Conservation (phyloP, 352 stramenopile species). For the Globisporangium barbulae region DNA sequence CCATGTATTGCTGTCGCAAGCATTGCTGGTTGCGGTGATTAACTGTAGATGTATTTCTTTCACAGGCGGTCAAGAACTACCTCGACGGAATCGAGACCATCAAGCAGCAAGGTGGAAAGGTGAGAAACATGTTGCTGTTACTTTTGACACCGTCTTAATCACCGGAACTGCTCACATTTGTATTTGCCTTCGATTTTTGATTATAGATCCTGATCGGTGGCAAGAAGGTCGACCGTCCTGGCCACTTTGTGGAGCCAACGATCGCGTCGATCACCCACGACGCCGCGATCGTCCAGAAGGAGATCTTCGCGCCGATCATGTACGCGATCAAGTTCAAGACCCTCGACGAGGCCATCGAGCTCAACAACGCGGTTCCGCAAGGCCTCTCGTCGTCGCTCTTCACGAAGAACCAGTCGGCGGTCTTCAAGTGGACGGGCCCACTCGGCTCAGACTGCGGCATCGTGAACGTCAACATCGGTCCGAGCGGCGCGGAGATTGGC, state of each 20-base stretch:
- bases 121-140: conserved; percentile 18
- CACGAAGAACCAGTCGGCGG: conserved; percentile 89
- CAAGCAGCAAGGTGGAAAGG: conserved; percentile 84
- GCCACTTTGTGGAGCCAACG: conserved; percentile 92
- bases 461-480: conserved; percentile 93
- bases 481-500: conserved; percentile 91
- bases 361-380: conserved; percentile 92
- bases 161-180: background rate
- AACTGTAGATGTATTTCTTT: background rate
- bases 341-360: conserved; percentile 89
- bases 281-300: conserved; percentile 85
- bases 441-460: conserved; percentile 91
- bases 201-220: conserved; percentile 82
- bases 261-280: conserved; percentile 83
- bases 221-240: conserved; percentile 71
- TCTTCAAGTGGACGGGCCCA: conserved; percentile 91
- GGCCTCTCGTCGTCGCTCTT: conserved; percentile 91
- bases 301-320: conserved; percentile 91
- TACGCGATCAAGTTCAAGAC: conserved; percentile 90
- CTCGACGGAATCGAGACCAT: conserved; percentile 80
- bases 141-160: background rate
- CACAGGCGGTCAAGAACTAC: conserved; percentile 85
- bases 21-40: background rate
- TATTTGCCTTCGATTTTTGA: conserved; percentile 5
- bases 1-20: background rate